Conservation (phyloP, 169 alveolate species). For the Pseudocohnilembus persalinus region DNA sequence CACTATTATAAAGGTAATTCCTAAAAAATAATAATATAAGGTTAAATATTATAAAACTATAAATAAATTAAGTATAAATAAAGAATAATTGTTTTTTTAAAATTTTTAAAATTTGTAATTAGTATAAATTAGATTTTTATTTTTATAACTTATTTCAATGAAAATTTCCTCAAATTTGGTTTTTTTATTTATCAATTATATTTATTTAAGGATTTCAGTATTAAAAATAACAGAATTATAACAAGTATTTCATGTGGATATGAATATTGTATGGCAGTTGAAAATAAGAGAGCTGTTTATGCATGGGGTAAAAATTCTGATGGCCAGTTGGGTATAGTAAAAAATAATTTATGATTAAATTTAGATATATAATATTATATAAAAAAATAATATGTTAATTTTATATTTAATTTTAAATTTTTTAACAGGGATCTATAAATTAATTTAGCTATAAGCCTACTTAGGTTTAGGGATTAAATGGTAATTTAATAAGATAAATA, state of each 20-base stretch:
- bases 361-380: too few relatives aligned
- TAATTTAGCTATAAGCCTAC: constrained; percentile 38
- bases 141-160: too few relatives aligned
- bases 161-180: too few relatives aligned
- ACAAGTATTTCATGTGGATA: constrained; percentile 54
- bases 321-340: constrained; percentile 63
- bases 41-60: too few relatives aligned
- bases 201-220: background rate
- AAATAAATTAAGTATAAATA: too few relatives aligned
- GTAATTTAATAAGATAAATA: constrained; percentile 35
- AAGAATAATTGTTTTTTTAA: too few relatives aligned
- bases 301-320: constrained; percentile 62
- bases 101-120: too few relatives aligned
- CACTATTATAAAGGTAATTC: background rate
- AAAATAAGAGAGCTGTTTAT: constrained; percentile 49
- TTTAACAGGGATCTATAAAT: constrained; percentile 35
- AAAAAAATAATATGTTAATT: background rate
- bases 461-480: constrained; percentile 45
- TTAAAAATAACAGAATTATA: constrained; percentile 40
- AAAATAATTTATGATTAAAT: too few relatives aligned
- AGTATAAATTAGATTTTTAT: too few relatives aligned
- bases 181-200: too few relatives aligned
- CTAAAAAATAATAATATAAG: too few relatives aligned
- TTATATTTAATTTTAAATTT: too few relatives aligned
- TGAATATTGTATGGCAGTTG: constrained; percentile 58